These are phyloP conservation scores for Phytophthora colocasiae DNA, from an alignment of 352 stramenopile genomes.

Conservation along the genomic window DNA sequence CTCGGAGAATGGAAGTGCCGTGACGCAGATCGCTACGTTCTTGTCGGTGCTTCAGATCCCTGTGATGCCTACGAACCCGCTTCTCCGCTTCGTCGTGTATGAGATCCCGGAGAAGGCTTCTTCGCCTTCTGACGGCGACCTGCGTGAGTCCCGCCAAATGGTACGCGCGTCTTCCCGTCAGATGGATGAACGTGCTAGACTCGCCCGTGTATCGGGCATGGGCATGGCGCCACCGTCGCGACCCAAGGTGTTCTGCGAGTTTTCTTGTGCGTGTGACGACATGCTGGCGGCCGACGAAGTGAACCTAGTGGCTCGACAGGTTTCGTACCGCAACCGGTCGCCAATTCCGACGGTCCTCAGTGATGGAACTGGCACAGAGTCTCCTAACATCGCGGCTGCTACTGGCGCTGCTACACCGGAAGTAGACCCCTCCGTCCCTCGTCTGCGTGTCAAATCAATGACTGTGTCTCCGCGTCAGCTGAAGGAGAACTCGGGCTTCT, in stretches of 20 bases:
- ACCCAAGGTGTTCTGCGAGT: slow-evolving; percentile 84
- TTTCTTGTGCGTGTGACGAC: slow-evolving; percentile 70
- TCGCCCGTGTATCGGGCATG: slow-evolving; percentile 66
- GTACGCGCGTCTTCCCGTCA: slow-evolving; percentile 57
- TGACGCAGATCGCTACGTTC: slow-evolving; percentile 74
- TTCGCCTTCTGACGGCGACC: slow-evolving; percentile 28
- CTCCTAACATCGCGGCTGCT: slow-evolving; percentile 27
- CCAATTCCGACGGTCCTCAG: slow-evolving; percentile 39
- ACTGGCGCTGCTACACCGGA: slow-evolving; percentile 18
- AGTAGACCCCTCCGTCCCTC: slow-evolving; percentile 40
- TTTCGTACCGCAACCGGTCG: slow-evolving; percentile 52
- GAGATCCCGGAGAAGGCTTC: slow-evolving; percentile 67
- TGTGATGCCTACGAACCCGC: slow-evolving; percentile 63
- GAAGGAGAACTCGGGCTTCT: slow-evolving; percentile 81
- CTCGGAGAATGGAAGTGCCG: slow-evolving; percentile 28
- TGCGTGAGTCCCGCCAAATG: slow-evolving; percentile 35
- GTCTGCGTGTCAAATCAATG: slow-evolving; percentile 74
- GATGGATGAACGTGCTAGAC: slow-evolving; percentile 60
- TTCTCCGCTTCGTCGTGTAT: slow-evolving; percentile 86
- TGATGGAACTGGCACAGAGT: slow-evolving; percentile 38
- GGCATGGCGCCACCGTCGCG: slow-evolving; percentile 59
- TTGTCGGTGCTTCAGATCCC: slow-evolving; percentile 84
- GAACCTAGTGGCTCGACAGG: slow-evolving; percentile 62
- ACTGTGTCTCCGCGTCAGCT: slow-evolving; percentile 75
- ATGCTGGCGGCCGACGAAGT: slow-evolving; percentile 65